Evolutionary conservation across 257 asterid genomes (phyloP).

Genomic region (Voacanga thouarsii): DNA sequence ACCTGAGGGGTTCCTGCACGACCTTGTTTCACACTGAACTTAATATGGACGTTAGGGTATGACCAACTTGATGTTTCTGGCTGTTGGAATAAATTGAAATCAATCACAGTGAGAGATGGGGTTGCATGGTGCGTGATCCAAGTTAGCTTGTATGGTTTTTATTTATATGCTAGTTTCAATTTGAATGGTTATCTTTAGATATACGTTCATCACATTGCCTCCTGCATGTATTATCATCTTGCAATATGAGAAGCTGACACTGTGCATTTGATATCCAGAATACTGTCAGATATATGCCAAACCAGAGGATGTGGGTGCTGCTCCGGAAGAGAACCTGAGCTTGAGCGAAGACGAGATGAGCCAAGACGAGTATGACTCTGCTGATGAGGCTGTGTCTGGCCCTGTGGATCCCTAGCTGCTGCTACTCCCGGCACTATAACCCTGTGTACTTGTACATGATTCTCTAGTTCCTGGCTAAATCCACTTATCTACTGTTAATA

Average conservation of each 20-base stretch:
- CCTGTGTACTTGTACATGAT: constrained; percentile 37
- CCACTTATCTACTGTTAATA: constrained; percentile 20
- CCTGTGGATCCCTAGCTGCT: constrained; percentile 60
- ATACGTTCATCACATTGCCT: neutral
- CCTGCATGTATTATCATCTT: neutral
- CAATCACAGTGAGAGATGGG: no score
- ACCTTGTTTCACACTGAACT: no score
- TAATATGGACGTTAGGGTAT: no score
- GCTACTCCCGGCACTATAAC: neutral
- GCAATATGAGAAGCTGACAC: no score
- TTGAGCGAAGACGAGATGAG: constrained; percentile 51
- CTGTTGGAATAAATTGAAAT: no score
- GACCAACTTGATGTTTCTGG: no score
- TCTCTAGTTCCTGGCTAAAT: constrained; percentile 22
- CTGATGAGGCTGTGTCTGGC: constrained; percentile 70
- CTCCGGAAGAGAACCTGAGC: constrained; percentile 62
- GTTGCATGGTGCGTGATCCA: no score
- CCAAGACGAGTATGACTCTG: constrained; percentile 66
- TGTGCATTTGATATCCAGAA: constrained; percentile 39
- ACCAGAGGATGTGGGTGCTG: constrained; percentile 79
- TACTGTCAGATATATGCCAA: constrained; percentile 87
- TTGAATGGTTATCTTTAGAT: neutral
- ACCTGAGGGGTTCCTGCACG: no score
- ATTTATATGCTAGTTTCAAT: no score
- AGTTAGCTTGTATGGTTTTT: no score